A percentile compares a stretch with the other conserved stretches of the same genome.
These are phyloP conservation scores for Penicillium lividum DNA, from an alignment of 495 filamentous ascomycete genomes.

Conservation along the genomic window DNA sequence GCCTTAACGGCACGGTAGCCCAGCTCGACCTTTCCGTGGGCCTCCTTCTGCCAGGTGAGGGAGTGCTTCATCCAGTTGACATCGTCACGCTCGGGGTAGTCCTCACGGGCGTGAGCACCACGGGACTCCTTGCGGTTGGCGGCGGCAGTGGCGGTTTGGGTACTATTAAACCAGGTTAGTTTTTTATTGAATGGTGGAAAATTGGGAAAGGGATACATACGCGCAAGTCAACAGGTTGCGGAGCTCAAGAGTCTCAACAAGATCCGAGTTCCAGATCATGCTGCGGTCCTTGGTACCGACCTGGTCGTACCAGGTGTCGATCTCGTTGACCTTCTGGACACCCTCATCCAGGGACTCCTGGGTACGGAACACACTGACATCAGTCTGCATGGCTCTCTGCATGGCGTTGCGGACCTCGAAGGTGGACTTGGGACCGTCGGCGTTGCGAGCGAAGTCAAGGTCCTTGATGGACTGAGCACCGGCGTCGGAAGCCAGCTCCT, in stretches of 20 bases:
- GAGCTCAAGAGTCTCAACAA: slow-evolving; percentile 93
- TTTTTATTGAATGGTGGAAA: too few species aligned
- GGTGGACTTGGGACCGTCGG: slow-evolving; percentile 81
- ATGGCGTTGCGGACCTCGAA: slow-evolving; percentile 86
- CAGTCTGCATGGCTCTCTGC: slow-evolving; percentile 98
- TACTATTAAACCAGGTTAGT: slow-evolving; percentile 36
- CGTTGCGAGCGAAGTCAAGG: slow-evolving; percentile 80
- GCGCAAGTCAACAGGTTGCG: slow-evolving; percentile 94
- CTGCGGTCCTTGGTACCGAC: slow-evolving; percentile 94
- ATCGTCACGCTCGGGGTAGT: slow-evolving; percentile 92
- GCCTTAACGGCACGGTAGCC: slow-evolving; percentile 75
- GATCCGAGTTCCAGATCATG: slow-evolving; percentile 99
- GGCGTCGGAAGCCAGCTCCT: slow-evolving; percentile 75
- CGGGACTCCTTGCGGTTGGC: slow-evolving; percentile 91
- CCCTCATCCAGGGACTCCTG: slow-evolving; percentile 87
- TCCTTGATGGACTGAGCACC: slow-evolving; percentile 83
- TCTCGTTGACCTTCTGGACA: slow-evolving; percentile 73
- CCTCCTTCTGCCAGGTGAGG: slow-evolving; percentile 87
- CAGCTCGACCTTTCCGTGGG: slow-evolving; percentile 76
- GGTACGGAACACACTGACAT: slow-evolving; percentile 96
- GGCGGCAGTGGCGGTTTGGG: slow-evolving; percentile 85
- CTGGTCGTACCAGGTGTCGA: slow-evolving; percentile 77
- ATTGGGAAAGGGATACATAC: slow-evolving; percentile 48
- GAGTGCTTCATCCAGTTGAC: slow-evolving; percentile 99
- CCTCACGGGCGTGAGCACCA: slow-evolving; percentile 93